phyloP scores from a whole-genome alignment of 1,284 basidiomycete genomes.

The Hymenochaete sp. region DNA sequence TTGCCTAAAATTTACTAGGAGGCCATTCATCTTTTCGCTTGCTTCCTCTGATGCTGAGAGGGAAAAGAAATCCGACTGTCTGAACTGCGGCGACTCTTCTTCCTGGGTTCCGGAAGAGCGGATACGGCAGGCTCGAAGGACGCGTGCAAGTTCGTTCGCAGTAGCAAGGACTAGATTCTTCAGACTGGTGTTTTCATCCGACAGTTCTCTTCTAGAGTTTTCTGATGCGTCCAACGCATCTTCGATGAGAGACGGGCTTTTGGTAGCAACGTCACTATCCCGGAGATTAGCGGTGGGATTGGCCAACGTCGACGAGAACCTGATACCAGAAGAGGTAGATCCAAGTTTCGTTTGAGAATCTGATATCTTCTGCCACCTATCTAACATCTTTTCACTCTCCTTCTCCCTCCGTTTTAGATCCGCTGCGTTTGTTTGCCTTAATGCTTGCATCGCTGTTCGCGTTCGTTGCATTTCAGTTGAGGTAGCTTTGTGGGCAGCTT shows the following conservation, averaged over 20 bases:
- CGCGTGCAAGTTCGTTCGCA: constrained; percentile 59
- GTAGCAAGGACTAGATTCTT: constrained; percentile 59
- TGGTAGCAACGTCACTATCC: constrained; percentile 35
- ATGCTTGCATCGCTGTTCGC: constrained; percentile 50
- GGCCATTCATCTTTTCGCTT: constrained; percentile 40
- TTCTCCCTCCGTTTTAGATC: constrained; percentile 79
- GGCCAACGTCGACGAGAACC: constrained; percentile 30
- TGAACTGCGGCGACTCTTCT: constrained; percentile 42
- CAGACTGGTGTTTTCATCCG: constrained; percentile 64
- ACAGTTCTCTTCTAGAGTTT: constrained; percentile 51
- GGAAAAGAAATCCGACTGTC: constrained; percentile 50
- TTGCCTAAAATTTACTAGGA: constrained; percentile 40
- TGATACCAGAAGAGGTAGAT: constrained; percentile 39
- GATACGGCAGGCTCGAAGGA: constrained; percentile 36
- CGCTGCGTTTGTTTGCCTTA: constrained; percentile 57
- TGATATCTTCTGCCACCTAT: constrained; percentile 65
- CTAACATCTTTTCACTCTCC: constrained; percentile 70
- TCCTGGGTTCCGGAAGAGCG: constrained; percentile 28
- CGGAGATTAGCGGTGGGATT: constrained; percentile 47
- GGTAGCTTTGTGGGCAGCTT: constrained; percentile 60
- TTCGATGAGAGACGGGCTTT: constrained; percentile 54
- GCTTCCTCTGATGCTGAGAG: constrained; percentile 44
- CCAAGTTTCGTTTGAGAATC: constrained; percentile 54
- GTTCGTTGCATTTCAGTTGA: constrained; percentile 59
- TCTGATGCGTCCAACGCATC: constrained; percentile 69